phyloP scores from a whole-genome alignment of 345 rosid species.

The Moricandia moricandioides region DNA sequence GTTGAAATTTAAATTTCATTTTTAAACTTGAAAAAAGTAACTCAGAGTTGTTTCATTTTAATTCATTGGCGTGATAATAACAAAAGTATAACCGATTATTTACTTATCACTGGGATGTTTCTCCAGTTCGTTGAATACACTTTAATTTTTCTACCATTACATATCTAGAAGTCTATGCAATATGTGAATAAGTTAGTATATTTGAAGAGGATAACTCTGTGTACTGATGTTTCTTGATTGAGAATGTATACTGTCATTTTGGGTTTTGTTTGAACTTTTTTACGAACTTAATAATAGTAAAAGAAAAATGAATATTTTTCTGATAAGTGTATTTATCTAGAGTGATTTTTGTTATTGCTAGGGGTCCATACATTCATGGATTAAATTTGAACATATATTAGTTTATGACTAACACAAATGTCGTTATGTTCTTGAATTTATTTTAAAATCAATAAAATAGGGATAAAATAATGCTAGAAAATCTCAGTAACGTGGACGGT shows the following conservation, averaged over 20 bases:
- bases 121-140: background rate
- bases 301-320: background rate
- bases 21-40: background rate
- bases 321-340: background rate
- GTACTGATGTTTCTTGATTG: background rate
- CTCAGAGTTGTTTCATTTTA: background rate
- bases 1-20: background rate
- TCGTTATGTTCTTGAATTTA: conserved; percentile 25
- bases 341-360: background rate
- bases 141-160: background rate
- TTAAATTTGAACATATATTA: background rate
- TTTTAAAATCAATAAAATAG: background rate
- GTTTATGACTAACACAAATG: conserved; percentile 4
- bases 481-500: conserved; percentile 24
- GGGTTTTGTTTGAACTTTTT: background rate
- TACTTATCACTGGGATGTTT: background rate
- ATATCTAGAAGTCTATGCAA: background rate
- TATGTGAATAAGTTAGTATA: background rate
- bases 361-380: background rate
- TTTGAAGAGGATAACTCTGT: background rate
- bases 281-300: background rate
- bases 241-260: background rate
- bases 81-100: background rate
- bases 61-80: background rate
- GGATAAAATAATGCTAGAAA: conserved; percentile 1